Base-by-base conservation (phyloP, 805 yeast species). In the Kodamaea kaohsiungensis region DNA sequence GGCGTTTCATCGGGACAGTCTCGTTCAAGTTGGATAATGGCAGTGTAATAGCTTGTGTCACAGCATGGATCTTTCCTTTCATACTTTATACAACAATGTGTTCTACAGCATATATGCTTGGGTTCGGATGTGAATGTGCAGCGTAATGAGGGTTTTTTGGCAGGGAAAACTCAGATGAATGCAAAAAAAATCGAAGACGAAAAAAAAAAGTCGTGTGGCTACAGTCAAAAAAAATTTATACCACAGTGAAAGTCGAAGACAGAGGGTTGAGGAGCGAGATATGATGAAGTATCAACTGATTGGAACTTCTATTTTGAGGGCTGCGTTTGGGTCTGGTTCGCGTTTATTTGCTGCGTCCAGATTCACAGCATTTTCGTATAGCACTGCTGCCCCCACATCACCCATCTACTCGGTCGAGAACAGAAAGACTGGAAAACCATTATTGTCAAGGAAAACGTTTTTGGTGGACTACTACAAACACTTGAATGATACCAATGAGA, bases 361-460 rank as follows among this genome's bases (percentile, higher is more conserved):
- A 15, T 27, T 33, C 35, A 10, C 43, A 17, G 15, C 35, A 7
- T 6, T 19, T 13, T 30, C 37, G 16, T 51, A 39, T 40, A 46
- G 58, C 10, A 49, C 54, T 25, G 42, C 42, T 13, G 38, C 51
- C 30, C 35, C 35, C 35, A 30, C 35, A 30, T 30, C 35, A 30
- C 45, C 25, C 13, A 16, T 40, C 25, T 40, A 40, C 13, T 17
- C 25, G 45, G 25, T 46, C n/a, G 47, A 54, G 43, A 52, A 53
- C 15, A 65, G 85, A 60, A 64, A 71, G 49, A 83, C 92, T 8
- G 73, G 80, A 53, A 92, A 92, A 68, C 84, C 84, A 15, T 64
- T 77, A 46, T 80, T 78, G 42, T 85, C 93, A 3, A 84, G 98
- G 73, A 93, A 93, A 75, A 91, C 98, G 0, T 91, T 84, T 62